Conservation (phyloP, 1,284 basidiomycete genomes). For the Leccinum fuscescens region DNA sequence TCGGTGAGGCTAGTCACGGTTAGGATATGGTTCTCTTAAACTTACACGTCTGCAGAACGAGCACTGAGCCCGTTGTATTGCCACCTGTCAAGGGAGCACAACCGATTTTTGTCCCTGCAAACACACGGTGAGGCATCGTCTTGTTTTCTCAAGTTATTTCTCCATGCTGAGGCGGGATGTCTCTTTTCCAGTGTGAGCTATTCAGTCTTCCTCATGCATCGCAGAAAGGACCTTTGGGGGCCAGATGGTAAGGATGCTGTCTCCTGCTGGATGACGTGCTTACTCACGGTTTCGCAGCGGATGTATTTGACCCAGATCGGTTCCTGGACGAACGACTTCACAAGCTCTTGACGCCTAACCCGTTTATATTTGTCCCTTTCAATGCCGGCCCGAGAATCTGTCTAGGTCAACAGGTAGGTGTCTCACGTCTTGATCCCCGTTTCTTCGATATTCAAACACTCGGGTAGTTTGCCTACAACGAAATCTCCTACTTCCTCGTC, state of each 20-base stretch:
- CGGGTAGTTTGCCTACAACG: constrained; percentile 42
- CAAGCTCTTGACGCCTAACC: constrained; percentile 33
- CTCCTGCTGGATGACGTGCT: neutral
- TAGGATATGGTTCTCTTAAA: neutral
- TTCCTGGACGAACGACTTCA: constrained; percentile 37
- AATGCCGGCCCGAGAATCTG: constrained; percentile 49
- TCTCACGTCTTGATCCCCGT: neutral
- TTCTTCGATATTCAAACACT: neutral
- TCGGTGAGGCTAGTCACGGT: constrained; percentile 19
- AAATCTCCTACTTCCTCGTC: constrained; percentile 41
- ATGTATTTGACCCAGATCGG: constrained; percentile 40
- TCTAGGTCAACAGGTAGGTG: constrained; percentile 43
- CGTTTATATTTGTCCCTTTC: constrained; percentile 40
- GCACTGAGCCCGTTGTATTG: constrained; percentile 44
- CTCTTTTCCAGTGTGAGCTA: constrained; percentile 26
- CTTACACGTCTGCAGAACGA: constrained; percentile 35
- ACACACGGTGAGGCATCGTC: constrained; percentile 40
- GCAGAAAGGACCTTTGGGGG: constrained; percentile 39
- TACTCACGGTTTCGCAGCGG: constrained; percentile 21
- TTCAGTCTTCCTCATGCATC: constrained; percentile 37
- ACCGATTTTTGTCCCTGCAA: constrained; percentile 33
- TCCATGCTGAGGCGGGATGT: constrained; percentile 19
- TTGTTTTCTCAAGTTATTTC: constrained; percentile 7
- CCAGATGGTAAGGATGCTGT: constrained; percentile 31
- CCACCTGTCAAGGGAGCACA: constrained; percentile 33